phyloP scores from a whole-genome alignment of 495 filamentous ascomycete genomes.

The Hypoxylon trugodes region DNA sequence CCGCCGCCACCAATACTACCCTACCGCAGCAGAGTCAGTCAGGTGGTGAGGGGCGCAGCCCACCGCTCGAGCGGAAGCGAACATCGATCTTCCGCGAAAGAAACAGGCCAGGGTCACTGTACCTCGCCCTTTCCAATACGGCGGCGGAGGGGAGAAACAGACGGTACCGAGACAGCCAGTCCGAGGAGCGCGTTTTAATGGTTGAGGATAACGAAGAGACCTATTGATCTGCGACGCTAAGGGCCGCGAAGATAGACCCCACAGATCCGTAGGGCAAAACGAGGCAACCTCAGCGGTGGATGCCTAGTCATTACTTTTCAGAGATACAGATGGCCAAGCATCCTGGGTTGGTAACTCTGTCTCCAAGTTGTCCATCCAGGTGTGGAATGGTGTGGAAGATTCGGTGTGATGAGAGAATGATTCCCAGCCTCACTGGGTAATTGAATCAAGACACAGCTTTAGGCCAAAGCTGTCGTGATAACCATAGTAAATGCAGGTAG shows the following conservation, averaged over 20 bases:
- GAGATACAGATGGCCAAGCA: too few relatives aligned
- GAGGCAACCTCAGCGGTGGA: neutral
- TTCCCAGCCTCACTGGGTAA: too few relatives aligned
- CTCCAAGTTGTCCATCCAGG: too few relatives aligned
- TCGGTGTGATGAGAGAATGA: too few relatives aligned
- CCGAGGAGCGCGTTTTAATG: conserved; percentile 20
- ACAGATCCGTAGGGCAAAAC: neutral
- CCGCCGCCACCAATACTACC: neutral
- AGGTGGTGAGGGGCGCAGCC: neutral
- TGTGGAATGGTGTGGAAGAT: too few relatives aligned
- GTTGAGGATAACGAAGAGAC: neutral
- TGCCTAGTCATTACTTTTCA: neutral
- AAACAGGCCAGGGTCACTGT: conserved; percentile 27
- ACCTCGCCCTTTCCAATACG: conserved; percentile 25
- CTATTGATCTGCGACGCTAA: neutral
- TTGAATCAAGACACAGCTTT: too few relatives aligned
- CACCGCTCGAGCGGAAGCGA: conserved; percentile 7
- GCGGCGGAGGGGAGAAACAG: conserved; percentile 19
- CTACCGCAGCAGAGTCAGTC: neutral
- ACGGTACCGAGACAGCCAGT: conserved; percentile 15
- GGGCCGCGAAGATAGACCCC: conserved; percentile 23
- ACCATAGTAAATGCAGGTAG: too few relatives aligned
- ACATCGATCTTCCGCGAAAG: conserved; percentile 31
- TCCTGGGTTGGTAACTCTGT: too few relatives aligned
- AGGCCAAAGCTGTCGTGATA: too few relatives aligned